Evolutionary conservation across 306 rosid genomes (phyloP).

Genomic region (Acacia acuminata): DNA sequence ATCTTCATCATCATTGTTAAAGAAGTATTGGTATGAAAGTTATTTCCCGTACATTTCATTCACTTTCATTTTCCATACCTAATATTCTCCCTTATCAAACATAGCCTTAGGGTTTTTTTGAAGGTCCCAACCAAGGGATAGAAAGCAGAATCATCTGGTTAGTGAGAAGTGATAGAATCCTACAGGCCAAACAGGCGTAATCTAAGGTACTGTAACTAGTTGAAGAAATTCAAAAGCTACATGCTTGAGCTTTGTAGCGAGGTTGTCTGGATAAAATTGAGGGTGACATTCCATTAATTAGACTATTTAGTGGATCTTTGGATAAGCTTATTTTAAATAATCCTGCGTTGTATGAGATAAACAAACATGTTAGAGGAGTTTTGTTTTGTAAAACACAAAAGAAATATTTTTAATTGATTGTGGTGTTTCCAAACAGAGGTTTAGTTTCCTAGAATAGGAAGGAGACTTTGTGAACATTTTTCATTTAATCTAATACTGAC

Average conservation of each 20-base stretch:
- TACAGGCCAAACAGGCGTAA: background rate
- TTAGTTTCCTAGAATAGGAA: background rate
- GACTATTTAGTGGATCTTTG: background rate
- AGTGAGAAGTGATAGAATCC: background rate
- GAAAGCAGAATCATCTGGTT: background rate
- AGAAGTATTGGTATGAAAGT: background rate
- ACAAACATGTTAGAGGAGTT: too few relatives aligned
- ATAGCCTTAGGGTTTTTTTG: background rate
- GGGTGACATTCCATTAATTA: background rate
- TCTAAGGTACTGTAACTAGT: background rate
- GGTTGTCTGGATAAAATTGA: background rate
- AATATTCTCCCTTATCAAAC: background rate
- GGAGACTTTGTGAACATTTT: background rate
- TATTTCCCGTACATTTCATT: background rate
- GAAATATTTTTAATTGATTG: too few relatives aligned
- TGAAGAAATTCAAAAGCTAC: background rate
- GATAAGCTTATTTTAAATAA: too few relatives aligned
- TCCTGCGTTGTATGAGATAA: too few relatives aligned
- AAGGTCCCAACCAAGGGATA: background rate
- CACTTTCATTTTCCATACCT: background rate
- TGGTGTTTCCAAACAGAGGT: too few relatives aligned
- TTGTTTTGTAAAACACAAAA: too few relatives aligned
- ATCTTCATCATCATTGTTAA: background rate
- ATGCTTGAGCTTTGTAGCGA: background rate
- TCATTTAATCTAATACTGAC: background rate